Conservation (phyloP, 306 rosid species). For the peach (Prunus persica) region DNA sequence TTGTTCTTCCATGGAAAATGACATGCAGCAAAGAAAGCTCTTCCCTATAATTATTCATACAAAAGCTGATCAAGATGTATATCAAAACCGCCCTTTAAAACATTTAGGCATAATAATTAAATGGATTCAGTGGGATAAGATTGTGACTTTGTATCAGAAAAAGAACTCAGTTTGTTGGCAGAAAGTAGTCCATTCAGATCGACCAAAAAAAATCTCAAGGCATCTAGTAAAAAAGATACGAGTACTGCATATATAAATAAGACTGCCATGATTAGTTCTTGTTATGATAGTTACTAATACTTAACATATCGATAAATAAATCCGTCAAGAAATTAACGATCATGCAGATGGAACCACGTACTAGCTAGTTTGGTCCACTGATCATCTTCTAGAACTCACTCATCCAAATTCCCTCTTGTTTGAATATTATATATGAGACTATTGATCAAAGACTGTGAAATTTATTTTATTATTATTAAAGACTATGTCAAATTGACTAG, state of each 20-base stretch:
- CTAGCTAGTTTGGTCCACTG: not conserved
- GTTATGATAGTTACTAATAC: not conserved
- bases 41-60: too few relatives aligned
- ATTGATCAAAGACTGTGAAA: too few relatives aligned
- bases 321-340: not conserved
- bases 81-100: too few relatives aligned
- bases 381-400: not conserved
- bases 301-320: not conserved
- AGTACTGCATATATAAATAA: too few relatives aligned
- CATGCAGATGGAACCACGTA: not conserved
- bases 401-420: too few relatives aligned
- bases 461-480: too few relatives aligned
- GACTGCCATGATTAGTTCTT: not conserved
- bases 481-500: too few relatives aligned
- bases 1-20: too few relatives aligned
- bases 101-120: not conserved
- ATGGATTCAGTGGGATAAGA: not conserved
- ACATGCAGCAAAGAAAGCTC: too few relatives aligned
- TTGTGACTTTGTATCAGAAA: not conserved
- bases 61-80: too few relatives aligned
- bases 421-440: too few relatives aligned
- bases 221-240: not conserved
- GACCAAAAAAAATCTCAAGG: not conserved
- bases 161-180: not conserved
- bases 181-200: not conserved